phyloP scores from a whole-genome alignment of 495 filamentous ascomycete species.

The Schizothecium vesticola region DNA sequence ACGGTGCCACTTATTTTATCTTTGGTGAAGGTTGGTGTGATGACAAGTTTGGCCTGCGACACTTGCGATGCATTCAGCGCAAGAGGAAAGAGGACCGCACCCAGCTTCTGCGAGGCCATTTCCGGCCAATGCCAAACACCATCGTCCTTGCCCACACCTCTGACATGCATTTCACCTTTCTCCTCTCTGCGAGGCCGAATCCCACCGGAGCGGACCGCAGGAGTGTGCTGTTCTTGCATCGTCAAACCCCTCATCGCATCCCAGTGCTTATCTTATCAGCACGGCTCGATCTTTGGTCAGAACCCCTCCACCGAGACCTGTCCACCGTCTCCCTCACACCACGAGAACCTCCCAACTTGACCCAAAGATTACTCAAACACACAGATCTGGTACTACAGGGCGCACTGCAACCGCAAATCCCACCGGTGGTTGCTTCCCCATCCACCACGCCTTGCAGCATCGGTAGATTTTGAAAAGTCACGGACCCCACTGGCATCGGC shows the following conservation, averaged over 20 bases:
- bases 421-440: not conserved
- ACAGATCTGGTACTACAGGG: not conserved
- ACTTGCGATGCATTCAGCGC: not conserved
- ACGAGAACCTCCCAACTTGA: not conserved
- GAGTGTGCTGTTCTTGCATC: not conserved
- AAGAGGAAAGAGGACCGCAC: not conserved
- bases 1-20: not conserved
- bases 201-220: not conserved
- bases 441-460: not conserved
- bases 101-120: not conserved
- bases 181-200: not conserved
- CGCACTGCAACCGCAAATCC: not conserved
- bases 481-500: not conserved
- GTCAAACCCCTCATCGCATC: not conserved
- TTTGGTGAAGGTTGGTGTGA: not conserved
- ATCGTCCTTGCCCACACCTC: not conserved
- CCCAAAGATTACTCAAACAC: not conserved
- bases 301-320: not conserved
- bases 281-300: not conserved
- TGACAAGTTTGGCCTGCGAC: not conserved
- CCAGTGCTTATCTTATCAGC: not conserved
- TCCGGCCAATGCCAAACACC: not conserved
- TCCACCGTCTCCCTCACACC: not conserved
- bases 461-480: not conserved
- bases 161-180: not conserved